Conservation (phyloP, 1,284 basidiomycete genomes). For the Rhodofomes roseus region DNA sequence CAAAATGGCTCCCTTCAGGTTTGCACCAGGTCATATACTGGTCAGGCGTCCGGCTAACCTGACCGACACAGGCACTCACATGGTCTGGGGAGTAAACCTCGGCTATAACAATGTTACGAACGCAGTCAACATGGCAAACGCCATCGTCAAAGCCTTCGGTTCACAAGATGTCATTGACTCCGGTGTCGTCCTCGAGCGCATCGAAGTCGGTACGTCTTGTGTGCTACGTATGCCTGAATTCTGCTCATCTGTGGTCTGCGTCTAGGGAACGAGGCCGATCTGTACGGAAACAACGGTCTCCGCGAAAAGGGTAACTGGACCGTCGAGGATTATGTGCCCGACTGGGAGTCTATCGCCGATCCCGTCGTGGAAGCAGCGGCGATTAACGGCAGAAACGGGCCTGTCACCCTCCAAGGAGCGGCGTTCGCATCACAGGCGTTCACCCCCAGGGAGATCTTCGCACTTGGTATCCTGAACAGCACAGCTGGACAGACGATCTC, state of each 20-base stretch:
- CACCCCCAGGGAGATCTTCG: conserved; percentile 49
- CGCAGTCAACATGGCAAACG: conserved; percentile 49
- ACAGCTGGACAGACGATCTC: conserved; percentile 29
- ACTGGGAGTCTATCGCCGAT: conserved; percentile 37
- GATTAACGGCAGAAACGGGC: conserved; percentile 19
- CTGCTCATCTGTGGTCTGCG: neutral
- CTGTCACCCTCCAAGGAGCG: conserved; percentile 47
- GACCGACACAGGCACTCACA: conserved; percentile 38
- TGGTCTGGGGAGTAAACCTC: conserved; percentile 69
- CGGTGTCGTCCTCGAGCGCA: conserved; percentile 32
- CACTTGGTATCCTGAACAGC: conserved; percentile 30
- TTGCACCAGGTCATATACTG: neutral
- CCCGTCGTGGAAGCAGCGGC: conserved; percentile 29
- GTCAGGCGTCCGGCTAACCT: neutral
- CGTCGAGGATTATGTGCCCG: conserved; percentile 45
- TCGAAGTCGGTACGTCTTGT: conserved; percentile 15
- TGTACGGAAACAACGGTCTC: conserved; percentile 49
- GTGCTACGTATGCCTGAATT: neutral
- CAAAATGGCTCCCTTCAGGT: conserved; percentile 45
- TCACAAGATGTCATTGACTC: conserved; percentile 36
- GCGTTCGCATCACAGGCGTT: conserved; percentile 55
- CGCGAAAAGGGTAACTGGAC: conserved; percentile 40
- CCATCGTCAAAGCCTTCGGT: conserved; percentile 50
- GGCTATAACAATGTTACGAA: conserved; percentile 53
- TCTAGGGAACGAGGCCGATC: conserved; percentile 55